These are phyloP conservation scores for Taphrina populina DNA, from an alignment of 1,139 yeast species.

Conservation along the genomic window DNA sequence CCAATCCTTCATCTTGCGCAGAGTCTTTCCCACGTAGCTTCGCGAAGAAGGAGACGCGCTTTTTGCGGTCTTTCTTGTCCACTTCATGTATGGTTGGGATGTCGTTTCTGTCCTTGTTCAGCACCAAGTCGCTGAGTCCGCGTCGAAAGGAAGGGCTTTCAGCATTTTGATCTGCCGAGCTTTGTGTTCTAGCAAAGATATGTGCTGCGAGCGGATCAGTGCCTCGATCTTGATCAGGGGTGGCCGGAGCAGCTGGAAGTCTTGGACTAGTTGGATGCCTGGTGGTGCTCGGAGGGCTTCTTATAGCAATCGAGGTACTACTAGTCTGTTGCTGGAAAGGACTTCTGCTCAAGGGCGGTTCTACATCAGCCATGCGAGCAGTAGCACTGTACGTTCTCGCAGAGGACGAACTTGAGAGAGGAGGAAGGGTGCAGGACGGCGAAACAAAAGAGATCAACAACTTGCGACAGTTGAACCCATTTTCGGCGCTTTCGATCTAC, in stretches of 20 bases:
- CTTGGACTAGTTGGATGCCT: neutral
- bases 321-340: neutral
- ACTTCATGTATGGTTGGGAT: neutral
- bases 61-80: conserved; percentile 22
- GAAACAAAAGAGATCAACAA: too few species aligned
- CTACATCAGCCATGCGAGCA: conserved; percentile 11
- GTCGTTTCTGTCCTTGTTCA: conserved; percentile 10
- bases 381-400: too few species aligned
- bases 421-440: too few species aligned
- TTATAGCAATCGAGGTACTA: neutral
- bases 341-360: conserved; percentile 6
- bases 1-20: conserved; percentile 7
- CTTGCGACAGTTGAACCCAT: too few species aligned
- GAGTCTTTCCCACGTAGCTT: conserved; percentile 23
- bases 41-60: conserved; percentile 32
- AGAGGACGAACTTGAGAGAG: too few species aligned
- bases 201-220: conserved; percentile 31
- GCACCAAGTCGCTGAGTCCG: conserved; percentile 10
- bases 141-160: conserved; percentile 24
- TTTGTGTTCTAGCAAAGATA: conserved; percentile 17
- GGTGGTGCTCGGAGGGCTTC: neutral
- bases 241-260: conserved; percentile 1
- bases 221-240: conserved; percentile 20
- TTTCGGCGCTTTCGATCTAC: too few species aligned
- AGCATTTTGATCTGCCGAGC: neutral